These are phyloP conservation scores for Auriculariales sp. DNA, from an alignment of 768 basidiomycete species.

Conservation along the genomic window DNA sequence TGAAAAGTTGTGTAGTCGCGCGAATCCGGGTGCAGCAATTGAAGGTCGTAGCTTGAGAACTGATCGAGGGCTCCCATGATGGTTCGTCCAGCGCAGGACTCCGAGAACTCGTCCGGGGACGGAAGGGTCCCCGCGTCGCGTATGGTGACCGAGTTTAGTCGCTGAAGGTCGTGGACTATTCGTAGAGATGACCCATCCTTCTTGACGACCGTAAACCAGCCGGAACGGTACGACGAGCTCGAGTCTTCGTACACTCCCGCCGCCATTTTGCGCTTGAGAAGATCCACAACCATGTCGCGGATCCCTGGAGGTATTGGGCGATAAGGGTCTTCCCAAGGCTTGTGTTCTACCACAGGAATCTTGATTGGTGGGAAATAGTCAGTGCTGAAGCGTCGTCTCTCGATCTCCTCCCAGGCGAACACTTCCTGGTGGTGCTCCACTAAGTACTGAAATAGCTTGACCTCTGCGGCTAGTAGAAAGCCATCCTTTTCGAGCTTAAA, in stretches of 20 bases:
- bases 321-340: conserved; percentile 21
- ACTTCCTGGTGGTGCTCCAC: conserved; percentile 7
- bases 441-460: conserved; percentile 10
- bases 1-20: conserved; percentile 27
- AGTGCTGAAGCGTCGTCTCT: conserved; percentile 6
- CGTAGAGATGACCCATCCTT: conserved; percentile 18
- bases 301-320: conserved; percentile 19
- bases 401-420: conserved; percentile 7
- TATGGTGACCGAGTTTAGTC: conserved; percentile 16
- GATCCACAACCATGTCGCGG: conserved; percentile 15
- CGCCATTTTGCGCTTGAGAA: conserved; percentile 21
- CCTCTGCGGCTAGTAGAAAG: conserved; percentile 17
- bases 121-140: conserved; percentile 21
- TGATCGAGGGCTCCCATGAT: conserved; percentile 12
- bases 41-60: conserved; percentile 21
- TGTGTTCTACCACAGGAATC: conserved; percentile 22
- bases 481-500: conserved; percentile 15
- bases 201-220: conserved; percentile 19
- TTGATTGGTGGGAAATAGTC: conserved; percentile 17
- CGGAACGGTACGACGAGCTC: conserved; percentile 21
- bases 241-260: conserved; percentile 27
- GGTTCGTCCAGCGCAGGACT: conserved; percentile 18
- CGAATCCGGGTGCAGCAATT: conserved; percentile 15
- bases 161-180: conserved; percentile 23
- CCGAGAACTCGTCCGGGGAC: conserved; percentile 17